Evolutionary conservation across 2,329 filamentous ascomycete genomes (phyloP), one percentile per base, ranked within the genome.

Genomic region (Ploettnerulaceae sp.): DNA sequence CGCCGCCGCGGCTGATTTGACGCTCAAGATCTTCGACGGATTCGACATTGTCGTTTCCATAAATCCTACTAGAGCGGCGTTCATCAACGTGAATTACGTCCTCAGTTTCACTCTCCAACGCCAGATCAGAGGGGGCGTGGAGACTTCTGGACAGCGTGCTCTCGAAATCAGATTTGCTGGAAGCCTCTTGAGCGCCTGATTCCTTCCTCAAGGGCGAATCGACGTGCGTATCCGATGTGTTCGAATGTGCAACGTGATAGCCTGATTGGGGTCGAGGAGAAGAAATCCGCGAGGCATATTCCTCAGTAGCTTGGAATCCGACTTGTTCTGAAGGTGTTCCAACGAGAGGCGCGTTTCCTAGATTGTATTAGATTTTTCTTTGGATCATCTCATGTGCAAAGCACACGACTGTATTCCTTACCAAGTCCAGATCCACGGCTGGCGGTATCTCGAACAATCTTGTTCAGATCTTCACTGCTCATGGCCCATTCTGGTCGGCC

Each of bases 281-380:
- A 34, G 79, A 74, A 51, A 89, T 81, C 51, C 88, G 84, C 22
- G 84, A 85, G 12, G 82, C 75, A 62, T 89, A 95, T 62, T 95
- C 84, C 54, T 96, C 89, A 8, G 81, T 84, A 9, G 89, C 91
- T 52, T 89, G 79, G 69, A 90, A 95, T 15, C 87, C 93, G 58
- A 95, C 81, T 63, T 97, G 86, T 60, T 97, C 91, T 57, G 86
- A 88, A 2, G 93, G 93, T 3, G 89, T 93, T 47, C 86, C 81
- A 39, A 77, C 68, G 47, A 80, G 76, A 41, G 74, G 70, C 32
- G 77, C 79, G 31, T 79, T 79, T 52, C 81, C 87, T 93, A 62
- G 49, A 54, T 55, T 38, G 36, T 49, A 61, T 67, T 58, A 63
- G 57, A 57, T 45, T 55, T 33, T 14, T 33, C n/a, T 49, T 47